These are phyloP conservation scores for Fermentozyma sake DNA, from an alignment of 1,139 yeast species.

Conservation along the genomic window DNA sequence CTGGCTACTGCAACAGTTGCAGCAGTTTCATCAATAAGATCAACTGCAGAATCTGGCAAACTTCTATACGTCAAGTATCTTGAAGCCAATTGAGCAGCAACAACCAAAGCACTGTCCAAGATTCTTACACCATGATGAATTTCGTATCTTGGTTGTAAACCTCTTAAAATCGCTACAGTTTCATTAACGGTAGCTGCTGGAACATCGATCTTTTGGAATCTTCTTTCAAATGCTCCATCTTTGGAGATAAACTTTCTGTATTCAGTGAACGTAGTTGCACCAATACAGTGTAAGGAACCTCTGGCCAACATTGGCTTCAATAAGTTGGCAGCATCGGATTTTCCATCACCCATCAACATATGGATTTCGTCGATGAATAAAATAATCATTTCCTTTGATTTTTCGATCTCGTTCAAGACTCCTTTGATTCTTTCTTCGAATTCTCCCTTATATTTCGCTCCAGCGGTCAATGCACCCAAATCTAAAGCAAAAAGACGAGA, in stretches of 20 bases:
- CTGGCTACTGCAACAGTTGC: conserved; percentile 98
- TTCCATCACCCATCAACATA: conserved; percentile 99
- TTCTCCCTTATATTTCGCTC: conserved; percentile 98
- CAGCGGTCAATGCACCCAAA: conserved; percentile 94
- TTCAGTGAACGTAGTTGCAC: conserved; percentile 95
- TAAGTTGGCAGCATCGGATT: conserved; percentile 89
- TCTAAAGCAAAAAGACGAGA: conserved; percentile 84
- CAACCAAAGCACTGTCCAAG: conserved; percentile 87
- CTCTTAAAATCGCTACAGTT: conserved; percentile 93
- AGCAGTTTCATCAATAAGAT: conserved; percentile 92
- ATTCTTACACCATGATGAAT: conserved; percentile 98
- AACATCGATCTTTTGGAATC: conserved; percentile 95
- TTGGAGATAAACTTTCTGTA: conserved; percentile 89
- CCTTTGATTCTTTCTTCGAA: conserved; percentile 98
- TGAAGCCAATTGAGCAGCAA: conserved; percentile 94
- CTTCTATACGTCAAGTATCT: conserved; percentile 93
- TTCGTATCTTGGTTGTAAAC: conserved; percentile 93
- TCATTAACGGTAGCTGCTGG: conserved; percentile 91
- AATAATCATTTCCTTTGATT: conserved; percentile 79
- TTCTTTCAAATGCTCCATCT: conserved; percentile 98
- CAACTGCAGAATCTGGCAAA: conserved; percentile 97
- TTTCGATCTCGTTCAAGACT: conserved; percentile 88
- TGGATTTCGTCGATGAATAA: conserved; percentile 95
- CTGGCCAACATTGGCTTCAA: conserved; percentile 96
- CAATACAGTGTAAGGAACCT: conserved; percentile 94